phyloP scores from a whole-genome alignment of 768 basidiomycete species.

The Gyrodon lividus region DNA sequence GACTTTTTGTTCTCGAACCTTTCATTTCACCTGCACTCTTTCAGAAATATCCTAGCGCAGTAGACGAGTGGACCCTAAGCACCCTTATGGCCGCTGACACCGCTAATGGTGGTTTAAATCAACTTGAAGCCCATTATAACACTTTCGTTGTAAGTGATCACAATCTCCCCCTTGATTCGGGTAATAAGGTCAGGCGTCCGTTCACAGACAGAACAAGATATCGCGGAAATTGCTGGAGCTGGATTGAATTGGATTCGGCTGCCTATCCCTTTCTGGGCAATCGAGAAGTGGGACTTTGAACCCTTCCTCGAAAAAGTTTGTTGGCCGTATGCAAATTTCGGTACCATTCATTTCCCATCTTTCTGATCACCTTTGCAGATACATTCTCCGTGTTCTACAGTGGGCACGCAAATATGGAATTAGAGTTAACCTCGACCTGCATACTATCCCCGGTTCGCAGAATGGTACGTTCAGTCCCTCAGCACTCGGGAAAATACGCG shows the following conservation, averaged over 20 bases:
- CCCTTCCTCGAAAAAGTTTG: constrained; percentile 72
- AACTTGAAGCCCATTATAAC: constrained; percentile 74
- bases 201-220: constrained; percentile 79
- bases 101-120: constrained; percentile 58
- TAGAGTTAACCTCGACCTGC: constrained; percentile 79
- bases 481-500: neutral
- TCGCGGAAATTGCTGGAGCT: constrained; percentile 85
- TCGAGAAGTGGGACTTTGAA: constrained; percentile 72
- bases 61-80: constrained; percentile 71
- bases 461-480: constrained; percentile 49
- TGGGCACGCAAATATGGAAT: constrained; percentile 92
- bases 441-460: constrained; percentile 77
- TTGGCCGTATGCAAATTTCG: constrained; percentile 56
- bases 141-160: constrained; percentile 72
- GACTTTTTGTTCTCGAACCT: constrained; percentile 76
- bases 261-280: constrained; percentile 84
- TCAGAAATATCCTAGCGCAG: constrained; percentile 53
- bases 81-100: constrained; percentile 63
- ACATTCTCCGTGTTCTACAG: constrained; percentile 68
- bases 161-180: neutral
- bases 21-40: constrained; percentile 68
- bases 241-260: constrained; percentile 84
- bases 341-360: neutral
- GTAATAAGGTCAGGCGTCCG: neutral
- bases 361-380: constrained; percentile 37